Percentiles rank a stretch among this genome's conserved stretches.
These are phyloP conservation scores for Coemansia sp. DNA, from an alignment of 192 early-diverging fungal genomes.

Conservation along the genomic window DNA sequence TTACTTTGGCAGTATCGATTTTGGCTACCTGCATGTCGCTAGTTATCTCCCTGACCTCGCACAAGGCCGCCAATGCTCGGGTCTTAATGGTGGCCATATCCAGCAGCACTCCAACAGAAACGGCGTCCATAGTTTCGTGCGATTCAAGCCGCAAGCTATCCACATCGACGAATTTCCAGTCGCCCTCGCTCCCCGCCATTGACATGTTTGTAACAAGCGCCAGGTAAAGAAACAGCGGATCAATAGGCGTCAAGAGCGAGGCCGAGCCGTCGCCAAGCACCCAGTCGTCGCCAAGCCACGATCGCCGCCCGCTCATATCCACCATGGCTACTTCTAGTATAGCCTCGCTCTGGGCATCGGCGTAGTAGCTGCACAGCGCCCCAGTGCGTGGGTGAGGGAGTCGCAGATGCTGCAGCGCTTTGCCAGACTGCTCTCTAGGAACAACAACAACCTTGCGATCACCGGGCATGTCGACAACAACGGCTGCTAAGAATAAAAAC, in stretches of 20 bases:
- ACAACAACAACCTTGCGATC: slow-evolving; percentile 20
- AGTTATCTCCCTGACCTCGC: slow-evolving; percentile 15
- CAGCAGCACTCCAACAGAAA: slow-evolving; percentile 8
- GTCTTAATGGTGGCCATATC: neutral
- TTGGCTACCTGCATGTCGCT: slow-evolving; percentile 14
- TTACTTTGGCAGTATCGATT: slow-evolving; percentile 11
- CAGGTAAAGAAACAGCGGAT: slow-evolving; percentile 38
- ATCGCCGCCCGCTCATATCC: slow-evolving; percentile 32
- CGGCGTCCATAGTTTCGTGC: slow-evolving; percentile 15
- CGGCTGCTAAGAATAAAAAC: neutral
- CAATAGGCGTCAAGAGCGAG: slow-evolving; percentile 20
- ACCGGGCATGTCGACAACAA: slow-evolving; percentile 3
- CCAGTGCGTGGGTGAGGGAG: slow-evolving; percentile 28
- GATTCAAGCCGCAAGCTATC: slow-evolving; percentile 24
- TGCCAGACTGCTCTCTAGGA: slow-evolving; percentile 13
- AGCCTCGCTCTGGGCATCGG: slow-evolving; percentile 7
- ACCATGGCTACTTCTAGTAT: slow-evolving; percentile 26
- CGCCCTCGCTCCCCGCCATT: neutral
- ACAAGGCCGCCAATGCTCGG: slow-evolving; percentile 20
- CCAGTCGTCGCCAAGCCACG: slow-evolving; percentile 33
- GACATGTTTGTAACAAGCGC: slow-evolving; percentile 20
- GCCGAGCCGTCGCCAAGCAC: slow-evolving; percentile 17
- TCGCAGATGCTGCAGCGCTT: slow-evolving; percentile 24
- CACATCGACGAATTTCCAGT: slow-evolving; percentile 34
- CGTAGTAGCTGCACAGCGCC: slow-evolving; percentile 27